These are phyloP conservation scores for Cercospora sesami DNA, from an alignment of 2,329 filamentous ascomycete genomes.

Conservation along the genomic window DNA sequence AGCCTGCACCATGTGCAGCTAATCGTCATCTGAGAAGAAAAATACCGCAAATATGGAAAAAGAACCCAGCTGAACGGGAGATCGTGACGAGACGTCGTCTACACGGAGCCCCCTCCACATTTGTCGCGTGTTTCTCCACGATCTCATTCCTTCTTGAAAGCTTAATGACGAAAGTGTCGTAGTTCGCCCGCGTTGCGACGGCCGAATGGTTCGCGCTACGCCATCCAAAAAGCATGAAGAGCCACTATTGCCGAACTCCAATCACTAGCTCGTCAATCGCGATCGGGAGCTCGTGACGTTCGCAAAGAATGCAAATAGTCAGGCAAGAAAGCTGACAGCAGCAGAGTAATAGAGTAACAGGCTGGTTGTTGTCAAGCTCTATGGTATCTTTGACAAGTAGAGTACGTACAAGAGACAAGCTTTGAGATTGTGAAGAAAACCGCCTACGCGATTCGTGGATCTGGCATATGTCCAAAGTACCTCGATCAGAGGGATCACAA, in stretches of 20 bases:
- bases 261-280: not conserved
- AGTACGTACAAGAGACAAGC: not conserved
- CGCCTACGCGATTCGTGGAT: not conserved
- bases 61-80: not conserved
- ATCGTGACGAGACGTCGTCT: not conserved
- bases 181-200: not conserved
- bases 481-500: not conserved
- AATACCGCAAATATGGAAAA: not conserved
- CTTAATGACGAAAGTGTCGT: not conserved
- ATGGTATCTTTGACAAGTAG: not conserved
- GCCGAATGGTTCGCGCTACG: not conserved
- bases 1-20: not conserved
- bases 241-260: not conserved
- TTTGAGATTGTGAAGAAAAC: not conserved
- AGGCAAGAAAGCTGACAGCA: not conserved
- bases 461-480: not conserved
- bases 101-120: not conserved
- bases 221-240: not conserved
- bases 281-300: not conserved
- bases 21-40: not conserved
- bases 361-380: not conserved
- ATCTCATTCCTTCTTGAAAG: not conserved
- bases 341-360: not conserved
- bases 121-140: not conserved
- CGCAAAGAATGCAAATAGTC: not conserved